phyloP scores from a whole-genome alignment of 2,329 filamentous ascomycete species.

The Epichloe typhina region DNA sequence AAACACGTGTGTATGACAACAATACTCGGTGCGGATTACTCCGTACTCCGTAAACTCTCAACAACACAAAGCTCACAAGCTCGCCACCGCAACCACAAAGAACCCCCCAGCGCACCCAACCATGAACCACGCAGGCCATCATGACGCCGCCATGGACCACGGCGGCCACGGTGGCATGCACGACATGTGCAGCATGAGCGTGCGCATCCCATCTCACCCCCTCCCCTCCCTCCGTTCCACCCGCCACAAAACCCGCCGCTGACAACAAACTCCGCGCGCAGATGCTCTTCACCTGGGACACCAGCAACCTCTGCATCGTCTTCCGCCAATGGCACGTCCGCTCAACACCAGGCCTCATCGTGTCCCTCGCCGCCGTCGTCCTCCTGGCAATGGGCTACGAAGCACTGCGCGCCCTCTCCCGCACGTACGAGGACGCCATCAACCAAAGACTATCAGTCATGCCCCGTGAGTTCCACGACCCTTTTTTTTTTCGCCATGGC shows the following conservation, averaged over 20 bases:
- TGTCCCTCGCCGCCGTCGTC: conserved; percentile 73
- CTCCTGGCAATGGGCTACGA: conserved; percentile 87
- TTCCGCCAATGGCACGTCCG: conserved; percentile 84
- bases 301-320: conserved; percentile 86
- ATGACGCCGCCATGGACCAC: conserved; percentile 22
- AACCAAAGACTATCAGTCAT: conserved; percentile 32
- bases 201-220: conserved; percentile 21
- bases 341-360: conserved; percentile 57
- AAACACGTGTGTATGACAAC: no score
- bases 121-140: conserved; percentile 14
- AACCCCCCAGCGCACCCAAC: neutral
- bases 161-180: conserved; percentile 39
- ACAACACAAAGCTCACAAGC: no score
- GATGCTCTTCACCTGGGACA: conserved; percentile 99
- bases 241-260: neutral
- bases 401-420: conserved; percentile 61
- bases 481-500: conserved; percentile 1
- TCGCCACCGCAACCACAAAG: no score
- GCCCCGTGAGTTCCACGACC: conserved; percentile 35
- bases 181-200: conserved; percentile 80
- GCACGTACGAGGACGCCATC: conserved; percentile 58
- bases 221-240: neutral
- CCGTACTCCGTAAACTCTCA: no score
- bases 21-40: no score
- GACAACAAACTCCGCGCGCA: conserved; percentile 22